Base-by-base conservation (phyloP, 495 filamentous ascomycete species). In the Penicillium fimorum region DNA sequence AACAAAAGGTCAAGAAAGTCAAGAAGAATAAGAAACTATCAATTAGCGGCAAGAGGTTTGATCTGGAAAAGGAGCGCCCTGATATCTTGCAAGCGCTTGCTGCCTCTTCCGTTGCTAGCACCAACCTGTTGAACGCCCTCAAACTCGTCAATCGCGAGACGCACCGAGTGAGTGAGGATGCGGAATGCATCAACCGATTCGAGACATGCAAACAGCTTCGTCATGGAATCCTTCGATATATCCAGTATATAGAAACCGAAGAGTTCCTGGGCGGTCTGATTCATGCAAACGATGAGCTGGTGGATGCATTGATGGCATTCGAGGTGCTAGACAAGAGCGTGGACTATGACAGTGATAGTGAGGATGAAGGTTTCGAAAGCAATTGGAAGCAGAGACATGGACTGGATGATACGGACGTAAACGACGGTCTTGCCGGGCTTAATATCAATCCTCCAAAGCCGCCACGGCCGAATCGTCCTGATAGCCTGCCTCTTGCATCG, bases 271-370 rank as follows among this genome's bases (percentile, higher is more conserved):
- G 90, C 15, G 81, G 86, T 37, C 74, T 94, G 22, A 87, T 95
- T 9, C 84, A 92, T 59, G 87, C 89, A 50, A 93, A 93, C 60
- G 90, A 93, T 56, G 84, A 89, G 62, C 82, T 99, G 17, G 88
- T 97, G 43, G 87, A 84, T n/a, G 92, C 92, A 2, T 77, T 99
- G 53, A 96, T 94, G 84, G 87, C 92, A 0, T 99, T 90, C 66
- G 94, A 97, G 70, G 88, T 95, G 48, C 79, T 96, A 24, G 92
- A 99, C 68, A 92, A 94, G 60, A 96, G 94, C 57, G 87, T 97
- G 55, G 92, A 97, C 57, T 91, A 96, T 47, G 94, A 99, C 70
- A 96, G 91, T 62, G 95, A 99, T 67, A 96, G 91, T 48, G 95
- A 97, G 25, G 73, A 79, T 20, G 74, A 78, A 43, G 70, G 65